These are phyloP conservation scores for Pelargonium australe DNA, from an alignment of 441 rosid species.

Conservation along the genomic window DNA sequence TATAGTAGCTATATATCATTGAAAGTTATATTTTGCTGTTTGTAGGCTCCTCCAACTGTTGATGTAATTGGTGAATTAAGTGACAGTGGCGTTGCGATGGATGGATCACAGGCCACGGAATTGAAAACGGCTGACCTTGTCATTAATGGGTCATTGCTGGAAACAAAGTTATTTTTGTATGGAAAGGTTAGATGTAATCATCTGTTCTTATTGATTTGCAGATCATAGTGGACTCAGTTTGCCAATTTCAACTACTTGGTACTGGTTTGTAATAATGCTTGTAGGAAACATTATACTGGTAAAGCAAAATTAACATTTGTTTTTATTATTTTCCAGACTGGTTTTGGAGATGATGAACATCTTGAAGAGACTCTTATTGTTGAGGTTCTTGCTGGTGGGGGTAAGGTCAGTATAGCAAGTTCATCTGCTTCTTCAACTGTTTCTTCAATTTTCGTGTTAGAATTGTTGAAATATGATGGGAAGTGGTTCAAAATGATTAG, in stretches of 20 bases:
- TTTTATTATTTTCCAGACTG: slow-evolving; percentile 40
- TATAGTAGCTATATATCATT: slow-evolving; percentile 21
- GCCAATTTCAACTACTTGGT: no score
- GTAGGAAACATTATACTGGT: slow-evolving; percentile 12
- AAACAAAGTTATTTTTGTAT: slow-evolving; percentile 71
- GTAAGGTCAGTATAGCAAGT: slow-evolving; percentile 63
- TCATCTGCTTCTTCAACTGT: slow-evolving; percentile 12
- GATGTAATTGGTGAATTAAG: slow-evolving; percentile 55
- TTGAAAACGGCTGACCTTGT: slow-evolving; percentile 76
- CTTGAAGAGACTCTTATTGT: slow-evolving; percentile 67
- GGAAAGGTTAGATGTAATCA: slow-evolving; percentile 65
- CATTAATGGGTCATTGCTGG: slow-evolving; percentile 75
- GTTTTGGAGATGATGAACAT: slow-evolving; percentile 39
- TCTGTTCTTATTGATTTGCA: slow-evolving; percentile 11
- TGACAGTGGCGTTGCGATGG: slow-evolving; percentile 34
- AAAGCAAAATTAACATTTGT: slow-evolving; percentile 16
- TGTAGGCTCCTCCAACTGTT: slow-evolving; percentile 67
- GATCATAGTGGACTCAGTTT: background rate
- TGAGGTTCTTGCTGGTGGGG: slow-evolving; percentile 86
- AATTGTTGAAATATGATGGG: slow-evolving; percentile 9
- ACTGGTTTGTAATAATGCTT: background rate
- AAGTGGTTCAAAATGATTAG: no score
- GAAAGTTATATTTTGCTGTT: slow-evolving; percentile 15
- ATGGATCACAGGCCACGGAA: slow-evolving; percentile 39
- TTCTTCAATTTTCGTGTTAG: slow-evolving; percentile 13